Evolutionary conservation across 2,329 filamentous ascomycete species (phyloP).

Genomic region (Fusarium sp.): DNA sequence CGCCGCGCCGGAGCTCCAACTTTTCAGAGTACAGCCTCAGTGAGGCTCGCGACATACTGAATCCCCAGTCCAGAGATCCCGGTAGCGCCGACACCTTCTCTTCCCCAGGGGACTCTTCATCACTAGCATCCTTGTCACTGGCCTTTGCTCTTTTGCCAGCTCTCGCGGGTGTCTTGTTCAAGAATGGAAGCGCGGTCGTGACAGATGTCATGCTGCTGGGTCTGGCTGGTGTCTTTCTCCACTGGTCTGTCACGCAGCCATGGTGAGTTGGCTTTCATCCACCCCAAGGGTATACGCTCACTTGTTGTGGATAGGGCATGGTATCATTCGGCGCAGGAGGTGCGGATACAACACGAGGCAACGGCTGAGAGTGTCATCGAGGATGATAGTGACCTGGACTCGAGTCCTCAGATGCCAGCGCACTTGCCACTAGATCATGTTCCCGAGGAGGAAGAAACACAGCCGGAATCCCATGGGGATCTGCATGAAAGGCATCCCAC

Average conservation of each 20-base stretch:
- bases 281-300: constrained; percentile 11
- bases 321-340: constrained; percentile 78
- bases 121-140: constrained; percentile 84
- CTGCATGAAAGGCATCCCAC: constrained; percentile 20
- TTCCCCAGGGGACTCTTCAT: constrained; percentile 65
- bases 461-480: constrained; percentile 34
- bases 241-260: constrained; percentile 91
- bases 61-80: constrained; percentile 57
- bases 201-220: constrained; percentile 87
- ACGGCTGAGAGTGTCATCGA: constrained; percentile 56
- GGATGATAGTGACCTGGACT: constrained; percentile 59
- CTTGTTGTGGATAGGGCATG: constrained; percentile 54
- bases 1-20: constrained; percentile 77
- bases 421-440: constrained; percentile 55
- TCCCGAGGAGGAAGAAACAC: constrained; percentile 53
- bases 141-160: constrained; percentile 88
- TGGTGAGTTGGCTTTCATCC: constrained; percentile 69
- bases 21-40: constrained; percentile 81
- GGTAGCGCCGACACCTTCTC: constrained; percentile 45
- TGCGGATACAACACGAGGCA: constrained; percentile 65
- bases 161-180: constrained; percentile 84
- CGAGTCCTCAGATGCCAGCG: constrained; percentile 31
- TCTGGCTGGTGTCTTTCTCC: constrained; percentile 85
- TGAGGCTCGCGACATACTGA: constrained; percentile 77
- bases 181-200: constrained; percentile 84